phyloP scores from a whole-genome alignment of 805 yeast species.

The Zygosaccharomyces bailii region DNA sequence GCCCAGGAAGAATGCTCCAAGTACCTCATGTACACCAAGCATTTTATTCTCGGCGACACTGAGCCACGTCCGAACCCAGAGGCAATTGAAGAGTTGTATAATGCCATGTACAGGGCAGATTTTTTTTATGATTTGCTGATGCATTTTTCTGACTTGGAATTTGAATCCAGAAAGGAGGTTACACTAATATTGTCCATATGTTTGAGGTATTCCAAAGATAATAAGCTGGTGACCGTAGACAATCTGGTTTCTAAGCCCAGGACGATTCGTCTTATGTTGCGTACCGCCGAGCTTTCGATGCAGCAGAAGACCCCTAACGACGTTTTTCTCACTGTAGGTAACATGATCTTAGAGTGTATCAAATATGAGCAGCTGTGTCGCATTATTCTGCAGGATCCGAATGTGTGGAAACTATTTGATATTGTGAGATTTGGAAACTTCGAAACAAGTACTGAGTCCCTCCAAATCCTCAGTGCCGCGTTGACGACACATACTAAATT shows the following conservation, averaged over 20 bases:
- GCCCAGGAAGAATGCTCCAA: conserved; percentile 72
- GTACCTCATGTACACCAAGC: conserved; percentile 58
- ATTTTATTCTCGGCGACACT: conserved; percentile 60
- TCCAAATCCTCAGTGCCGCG: conserved; percentile 68
- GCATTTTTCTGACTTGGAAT: conserved; percentile 66
- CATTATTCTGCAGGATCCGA: conserved; percentile 54
- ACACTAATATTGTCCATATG: conserved; percentile 67
- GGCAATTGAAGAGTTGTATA: conserved; percentile 69
- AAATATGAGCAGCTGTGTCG: conserved; percentile 68
- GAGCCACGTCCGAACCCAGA: conserved; percentile 59
- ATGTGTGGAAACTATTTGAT: conserved; percentile 78
- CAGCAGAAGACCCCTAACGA: conserved; percentile 40
- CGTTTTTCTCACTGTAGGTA: conserved; percentile 68
- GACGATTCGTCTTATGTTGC: conserved; percentile 57
- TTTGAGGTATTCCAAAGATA: conserved; percentile 72
- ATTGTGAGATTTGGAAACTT: conserved; percentile 74
- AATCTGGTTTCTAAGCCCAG: conserved; percentile 67
- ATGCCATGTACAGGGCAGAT: conserved; percentile 73
- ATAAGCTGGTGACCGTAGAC: conserved; percentile 82
- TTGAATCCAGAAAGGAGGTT: conserved; percentile 87
- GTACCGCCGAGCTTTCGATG: conserved; percentile 62
- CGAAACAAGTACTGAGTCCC: conserved; percentile 88
- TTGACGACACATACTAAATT: conserved; percentile 65
- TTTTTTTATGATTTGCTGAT: conserved; percentile 57
- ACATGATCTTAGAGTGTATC: conserved; percentile 79